These are phyloP conservation scores for Ophiocordyceps australis DNA, from an alignment of 2,329 filamentous ascomycete species.

Conservation along the genomic window DNA sequence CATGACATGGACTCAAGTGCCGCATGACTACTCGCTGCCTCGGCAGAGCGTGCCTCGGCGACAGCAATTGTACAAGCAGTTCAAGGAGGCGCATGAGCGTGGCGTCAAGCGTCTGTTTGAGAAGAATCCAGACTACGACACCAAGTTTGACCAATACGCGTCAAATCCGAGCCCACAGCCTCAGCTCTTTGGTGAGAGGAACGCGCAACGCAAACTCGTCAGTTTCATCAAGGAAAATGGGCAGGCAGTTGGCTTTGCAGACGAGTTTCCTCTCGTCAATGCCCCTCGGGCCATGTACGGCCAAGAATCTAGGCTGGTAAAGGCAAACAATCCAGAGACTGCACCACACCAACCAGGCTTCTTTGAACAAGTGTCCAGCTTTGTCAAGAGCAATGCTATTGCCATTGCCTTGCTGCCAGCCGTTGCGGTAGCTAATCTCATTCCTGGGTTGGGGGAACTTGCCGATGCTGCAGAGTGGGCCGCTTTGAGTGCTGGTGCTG, in stretches of 20 bases:
- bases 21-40: background rate
- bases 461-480: background rate
- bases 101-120: background rate
- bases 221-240: conserved; percentile 1
- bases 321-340: background rate
- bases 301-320: background rate
- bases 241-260: conserved; percentile 1
- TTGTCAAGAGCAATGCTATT: background rate
- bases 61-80: background rate
- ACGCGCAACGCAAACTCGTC: background rate
- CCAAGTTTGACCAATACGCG: conserved; percentile 1
- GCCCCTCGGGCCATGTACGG: background rate
- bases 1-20: background rate
- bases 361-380: background rate
- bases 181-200: background rate
- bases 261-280: conserved; percentile 1
- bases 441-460: background rate
- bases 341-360: background rate
- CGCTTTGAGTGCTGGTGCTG: background rate
- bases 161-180: background rate
- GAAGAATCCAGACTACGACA: background rate
- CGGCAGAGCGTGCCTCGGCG: background rate
- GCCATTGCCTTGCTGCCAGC: conserved; percentile 1
- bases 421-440: background rate
- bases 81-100: background rate